Evolutionary conservation across 495 filamentous ascomycete species (phyloP), one percentile per base, ranked within the genome.

Genomic region (Talaromyces trachyspermus): DNA sequence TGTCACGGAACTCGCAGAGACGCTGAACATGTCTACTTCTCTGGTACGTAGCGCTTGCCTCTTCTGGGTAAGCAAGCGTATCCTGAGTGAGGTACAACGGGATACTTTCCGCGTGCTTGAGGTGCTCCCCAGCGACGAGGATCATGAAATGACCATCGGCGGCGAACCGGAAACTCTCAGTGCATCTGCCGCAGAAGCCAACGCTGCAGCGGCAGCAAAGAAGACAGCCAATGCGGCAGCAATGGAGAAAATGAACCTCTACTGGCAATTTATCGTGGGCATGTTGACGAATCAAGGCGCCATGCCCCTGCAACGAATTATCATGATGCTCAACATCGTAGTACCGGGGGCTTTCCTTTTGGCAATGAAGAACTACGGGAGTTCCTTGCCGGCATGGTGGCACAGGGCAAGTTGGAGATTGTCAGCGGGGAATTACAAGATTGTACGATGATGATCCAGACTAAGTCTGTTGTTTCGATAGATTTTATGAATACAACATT

Each of bases 241-340:
- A 11, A 75, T 75, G 60, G 87, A 94, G 69, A 90, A 89, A 57
- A 84, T 84, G 68, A 76, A 78, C 43, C 73, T 95, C 29, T 94
- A 95, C 67, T 86, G 83, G 81, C 81, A 87, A 59, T 96, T 92
- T 59, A 87, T 99, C 49, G 71, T 86, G 42, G 88, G 86, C 37
- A 96, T 99, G 91, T 68, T 99, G 66, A 97, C 86, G 49, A 96
- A 97, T 61, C 77, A 84, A 49, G 86, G 85, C 5, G 67, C 81
- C 23, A 94, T 95, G 85, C 79, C 84, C 38, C 58, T 88, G 50
- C 75, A 76, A 56, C 80, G 86, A 64, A 90, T 98, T 49, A 73
- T 81, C 4, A 91, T 90, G 84, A 95, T 97, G 87, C 70, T 98
- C 72, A 86, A 84, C 61, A 85, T 98, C 73, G 74, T 88, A 22